phyloP scores from a whole-genome alignment of 352 stramenopile genomes.

The Peronosclerospora sorghi region DNA sequence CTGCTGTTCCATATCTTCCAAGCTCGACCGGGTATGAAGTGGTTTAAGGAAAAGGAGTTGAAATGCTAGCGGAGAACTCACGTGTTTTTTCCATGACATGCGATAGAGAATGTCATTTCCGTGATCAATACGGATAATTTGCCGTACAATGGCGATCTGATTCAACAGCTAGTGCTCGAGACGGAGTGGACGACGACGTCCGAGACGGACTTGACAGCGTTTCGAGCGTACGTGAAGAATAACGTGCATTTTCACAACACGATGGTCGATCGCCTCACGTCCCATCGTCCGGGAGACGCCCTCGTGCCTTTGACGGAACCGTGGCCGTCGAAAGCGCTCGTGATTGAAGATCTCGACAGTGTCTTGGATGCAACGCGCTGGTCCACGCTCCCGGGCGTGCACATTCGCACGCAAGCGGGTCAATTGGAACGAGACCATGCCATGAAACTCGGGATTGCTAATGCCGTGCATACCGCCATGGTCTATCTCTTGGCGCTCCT shows the following conservation, averaged over 20 bases:
- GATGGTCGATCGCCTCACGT: conserved; percentile 73
- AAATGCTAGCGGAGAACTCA: not conserved
- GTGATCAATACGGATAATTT: conserved; percentile 82
- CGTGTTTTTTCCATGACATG: too few species aligned
- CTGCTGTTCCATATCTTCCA: conserved; percentile 37
- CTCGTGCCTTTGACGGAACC: conserved; percentile 58
- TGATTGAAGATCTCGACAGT: conserved; percentile 52
- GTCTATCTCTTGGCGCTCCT: conserved; percentile 70
- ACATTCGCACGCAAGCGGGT: conserved; percentile 25
- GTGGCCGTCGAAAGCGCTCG: conserved; percentile 47
- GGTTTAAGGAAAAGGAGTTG: not conserved
- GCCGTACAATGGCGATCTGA: conserved; percentile 49
- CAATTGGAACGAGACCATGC: conserved; percentile 73
- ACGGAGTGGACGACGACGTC: conserved; percentile 10
- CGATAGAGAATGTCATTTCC: conserved; percentile 46
- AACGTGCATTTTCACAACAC: conserved; percentile 76
- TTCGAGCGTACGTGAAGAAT: conserved; percentile 26
- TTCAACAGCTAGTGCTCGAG: conserved; percentile 33
- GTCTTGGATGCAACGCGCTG: conserved; percentile 25
- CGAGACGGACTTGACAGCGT: conserved; percentile 19
- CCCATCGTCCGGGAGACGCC: conserved; percentile 28
- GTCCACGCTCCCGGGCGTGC: conserved; percentile 30
- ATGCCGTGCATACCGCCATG: conserved; percentile 87
- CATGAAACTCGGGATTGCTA: conserved; percentile 87
- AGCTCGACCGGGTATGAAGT: not conserved